Evolutionary conservation across 1,284 basidiomycete genomes (phyloP).

Genomic region (Kalmanozyma brasiliensis): DNA sequence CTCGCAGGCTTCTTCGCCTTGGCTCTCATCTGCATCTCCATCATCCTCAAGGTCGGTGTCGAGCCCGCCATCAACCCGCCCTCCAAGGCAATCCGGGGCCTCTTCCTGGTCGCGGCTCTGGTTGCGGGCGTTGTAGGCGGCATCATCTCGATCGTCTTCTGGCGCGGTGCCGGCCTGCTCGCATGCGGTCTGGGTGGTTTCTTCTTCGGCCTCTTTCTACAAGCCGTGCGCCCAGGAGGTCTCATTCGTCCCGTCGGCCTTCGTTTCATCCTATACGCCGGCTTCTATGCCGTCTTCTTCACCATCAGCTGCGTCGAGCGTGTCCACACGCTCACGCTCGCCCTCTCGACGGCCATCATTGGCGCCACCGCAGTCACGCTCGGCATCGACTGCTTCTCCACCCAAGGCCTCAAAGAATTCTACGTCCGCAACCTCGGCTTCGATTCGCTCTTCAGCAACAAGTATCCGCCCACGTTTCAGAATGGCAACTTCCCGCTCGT

Average conservation of each 20-base stretch:
- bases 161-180: slow-evolving; percentile 44
- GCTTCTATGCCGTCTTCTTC: slow-evolving; percentile 69
- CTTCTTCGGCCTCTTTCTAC: slow-evolving; percentile 84
- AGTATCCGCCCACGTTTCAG: slow-evolving; percentile 48
- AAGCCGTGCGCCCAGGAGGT: slow-evolving; percentile 83
- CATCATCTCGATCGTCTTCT: slow-evolving; percentile 71
- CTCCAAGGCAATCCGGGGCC: slow-evolving; percentile 79
- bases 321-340: slow-evolving; percentile 52
- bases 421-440: slow-evolving; percentile 95
- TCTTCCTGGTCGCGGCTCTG: slow-evolving; percentile 84
- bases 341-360: slow-evolving; percentile 82
- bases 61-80: slow-evolving; percentile 83
- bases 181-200: slow-evolving; percentile 79
- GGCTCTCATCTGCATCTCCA: slow-evolving; percentile 83
- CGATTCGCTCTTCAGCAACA: slow-evolving; percentile 74
- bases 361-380: slow-evolving; percentile 92
- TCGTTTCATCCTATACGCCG: slow-evolving; percentile 88
- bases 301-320: slow-evolving; percentile 43
- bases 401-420: slow-evolving; percentile 85
- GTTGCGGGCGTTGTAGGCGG: slow-evolving; percentile 86
- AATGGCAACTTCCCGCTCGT: slow-evolving; percentile 77
- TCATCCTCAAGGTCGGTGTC: slow-evolving; percentile 90
- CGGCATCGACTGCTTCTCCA: slow-evolving; percentile 85
- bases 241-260: slow-evolving; percentile 79
- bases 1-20: slow-evolving; percentile 85